Evolutionary conservation across 169 alveolate genomes (phyloP), one percentile per base, ranked within the genome.

Genomic region (Cryptosporidium muris): DNA sequence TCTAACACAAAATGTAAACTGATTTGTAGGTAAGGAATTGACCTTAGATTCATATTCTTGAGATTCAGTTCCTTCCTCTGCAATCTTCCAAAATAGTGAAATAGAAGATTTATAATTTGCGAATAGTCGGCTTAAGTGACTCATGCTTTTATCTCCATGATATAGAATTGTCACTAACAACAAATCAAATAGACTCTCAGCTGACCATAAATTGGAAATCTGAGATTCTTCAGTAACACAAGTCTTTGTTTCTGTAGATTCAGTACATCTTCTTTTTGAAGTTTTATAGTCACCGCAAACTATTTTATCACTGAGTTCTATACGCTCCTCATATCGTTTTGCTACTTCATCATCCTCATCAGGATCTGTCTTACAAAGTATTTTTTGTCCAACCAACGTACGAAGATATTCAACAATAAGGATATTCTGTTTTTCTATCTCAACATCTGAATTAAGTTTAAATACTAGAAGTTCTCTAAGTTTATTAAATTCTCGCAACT

Each of bases 131-230:
- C 34, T 74, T 34, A 62, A 43, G n/a, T 74, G 85, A 52, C 65
- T 74, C 48, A 40, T 54, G 34, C 85, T 74, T 47, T 74, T 74
- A 38, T 63, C 51, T 6, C 85, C 85, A 9, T 43, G 49, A n/a
- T 58, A 45, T 11, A 74, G 16, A 6, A 74, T 58, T n/a, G 85
- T 43, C 12, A 74, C 45, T 36, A 74, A 9, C 42, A 74, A n/a
- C 58, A 74, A 25, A 2, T 74, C 85, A 34, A 74, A 36, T 38
- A 74, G 25, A 14, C 64, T 62, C 8, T 74, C 85, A 38, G 25
- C 60, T 3, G 74, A 45, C 85, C 85, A 74, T 12, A 36, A 45
- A 53, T 52, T 52, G 14, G 7, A 48, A 0, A 42, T 52, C 8
- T 51, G 51, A 1, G 65, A 34, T 0, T 7, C 38, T 34, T 16